phyloP scores from a whole-genome alignment of 495 filamentous ascomycete species.

The Podospora pseudocomata region DNA sequence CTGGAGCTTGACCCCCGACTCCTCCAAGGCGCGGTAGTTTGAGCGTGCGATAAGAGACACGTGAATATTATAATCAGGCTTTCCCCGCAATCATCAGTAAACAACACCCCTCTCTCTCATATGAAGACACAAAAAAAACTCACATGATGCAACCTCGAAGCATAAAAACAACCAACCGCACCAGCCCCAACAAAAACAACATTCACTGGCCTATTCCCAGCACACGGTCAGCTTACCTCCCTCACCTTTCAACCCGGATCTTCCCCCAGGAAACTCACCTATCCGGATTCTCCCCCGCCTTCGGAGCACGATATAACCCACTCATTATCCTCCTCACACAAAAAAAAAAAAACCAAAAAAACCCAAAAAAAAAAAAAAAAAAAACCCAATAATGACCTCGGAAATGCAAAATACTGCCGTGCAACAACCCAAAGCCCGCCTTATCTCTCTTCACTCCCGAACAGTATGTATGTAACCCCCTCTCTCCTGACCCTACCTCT shows the following conservation, averaged over 20 bases:
- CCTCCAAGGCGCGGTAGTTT: constrained; percentile 50
- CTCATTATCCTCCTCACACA: background rate
- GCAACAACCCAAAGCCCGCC: background rate
- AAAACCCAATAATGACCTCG: background rate
- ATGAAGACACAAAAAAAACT: constrained; percentile 12
- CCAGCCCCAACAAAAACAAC: constrained; percentile 57
- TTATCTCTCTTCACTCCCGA: background rate
- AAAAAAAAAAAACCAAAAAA: background rate
- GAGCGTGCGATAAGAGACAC: constrained; percentile 53
- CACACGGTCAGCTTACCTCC: constrained; percentile 12
- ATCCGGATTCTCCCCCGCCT: constrained; percentile 22
- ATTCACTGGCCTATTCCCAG: constrained; percentile 39
- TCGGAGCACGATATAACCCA: constrained; percentile 15
- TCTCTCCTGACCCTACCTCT: background rate
- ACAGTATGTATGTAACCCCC: background rate
- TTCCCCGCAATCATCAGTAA: background rate
- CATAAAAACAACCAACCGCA: constrained; percentile 59
- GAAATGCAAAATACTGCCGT: background rate
- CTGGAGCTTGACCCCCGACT: constrained; percentile 44
- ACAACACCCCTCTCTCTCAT: too few species aligned
- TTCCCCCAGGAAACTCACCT: constrained; percentile 15
- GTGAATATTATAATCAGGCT: constrained; percentile 41
- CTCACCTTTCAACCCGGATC: background rate
- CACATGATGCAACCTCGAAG: constrained; percentile 52
- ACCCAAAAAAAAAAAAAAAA: background rate